phyloP scores from a whole-genome alignment of 768 basidiomycete genomes.

The Leccinum incarnatum region DNA sequence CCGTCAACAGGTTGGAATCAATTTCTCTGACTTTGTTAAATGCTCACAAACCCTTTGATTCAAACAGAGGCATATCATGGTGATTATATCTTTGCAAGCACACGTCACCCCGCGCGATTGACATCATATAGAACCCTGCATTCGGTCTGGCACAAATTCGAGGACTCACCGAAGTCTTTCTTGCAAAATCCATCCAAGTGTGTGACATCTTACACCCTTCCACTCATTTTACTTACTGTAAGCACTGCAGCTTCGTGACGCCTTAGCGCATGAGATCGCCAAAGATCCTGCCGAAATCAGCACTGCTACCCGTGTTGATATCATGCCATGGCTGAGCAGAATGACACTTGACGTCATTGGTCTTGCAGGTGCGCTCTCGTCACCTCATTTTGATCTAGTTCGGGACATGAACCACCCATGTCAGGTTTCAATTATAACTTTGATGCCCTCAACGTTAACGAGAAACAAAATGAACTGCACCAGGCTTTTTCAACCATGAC shows the following conservation, averaged over 20 bases:
- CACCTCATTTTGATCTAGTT: neutral
- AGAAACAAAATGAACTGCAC: constrained; percentile 29
- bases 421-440: constrained; percentile 40
- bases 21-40: neutral
- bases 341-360: constrained; percentile 37
- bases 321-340: constrained; percentile 31
- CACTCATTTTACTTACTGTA: neutral
- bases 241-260: constrained; percentile 38
- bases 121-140: constrained; percentile 52
- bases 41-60: neutral
- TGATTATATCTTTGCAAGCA: neutral
- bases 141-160: constrained; percentile 60
- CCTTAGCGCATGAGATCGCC: constrained; percentile 36
- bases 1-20: constrained; percentile 33
- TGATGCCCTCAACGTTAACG: constrained; percentile 24
- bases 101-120: neutral
- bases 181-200: constrained; percentile 54
- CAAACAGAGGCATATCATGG: constrained; percentile 27
- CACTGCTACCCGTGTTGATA: constrained; percentile 24
- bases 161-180: constrained; percentile 52
- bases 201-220: neutral
- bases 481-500: constrained; percentile 32
- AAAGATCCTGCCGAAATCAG: constrained; percentile 15
- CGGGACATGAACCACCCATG: neutral
- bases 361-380: constrained; percentile 32